Base-by-base conservation (phyloP, 805 yeast genomes). In the Ogataea ganodermae region DNA sequence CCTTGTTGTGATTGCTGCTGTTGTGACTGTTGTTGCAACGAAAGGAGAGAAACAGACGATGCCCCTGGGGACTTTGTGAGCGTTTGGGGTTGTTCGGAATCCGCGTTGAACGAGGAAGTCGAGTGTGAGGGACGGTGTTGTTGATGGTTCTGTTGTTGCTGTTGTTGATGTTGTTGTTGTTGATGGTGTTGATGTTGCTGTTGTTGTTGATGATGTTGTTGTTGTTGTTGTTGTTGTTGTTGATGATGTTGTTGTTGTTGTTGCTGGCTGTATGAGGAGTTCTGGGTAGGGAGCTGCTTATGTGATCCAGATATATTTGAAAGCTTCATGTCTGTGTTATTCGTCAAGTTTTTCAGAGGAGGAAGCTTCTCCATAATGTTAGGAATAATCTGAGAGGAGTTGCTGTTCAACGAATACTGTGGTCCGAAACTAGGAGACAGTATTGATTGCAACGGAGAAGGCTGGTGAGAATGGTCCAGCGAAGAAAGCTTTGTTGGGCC, bases 361-460 rank as follows among this genome's bases (percentile, higher is more conserved):
- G 63, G 63, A 18, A 60, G 46, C 28, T 53, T 56, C 33, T 58
- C 60, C 22, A 44, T 17, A 3, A 43, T 47, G 21, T 45, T 49
- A 3, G 52, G 41, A 41, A 37, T 50, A 35, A 41, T 46, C 22
- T 49, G 53, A 12, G 56, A 40, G 9, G 45, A 46, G 21, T 44
- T 40, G 46, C 38, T 50, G 24, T 53, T 45, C 37, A 60, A 48
- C 1, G 65, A 60, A 43, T 58, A 64, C 42, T 61, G 67, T 8
- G 69, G 65, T 8, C 68, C 69, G 48, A 66, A 63, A 32, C 59
- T 58, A 21, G 69, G 68, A 1, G 68, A 63, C n/a, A 59, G 33
- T 6, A 53, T 51, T 1, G 59, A 48, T 21, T 57, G 60, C n/a
- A 56, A 40, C 12, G 48, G 51, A 8, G 61, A 49, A 12, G 57